These are phyloP conservation scores for Zygnema cylindricum DNA, from an alignment of 139 green algal genomes.

Conservation along the genomic window DNA sequence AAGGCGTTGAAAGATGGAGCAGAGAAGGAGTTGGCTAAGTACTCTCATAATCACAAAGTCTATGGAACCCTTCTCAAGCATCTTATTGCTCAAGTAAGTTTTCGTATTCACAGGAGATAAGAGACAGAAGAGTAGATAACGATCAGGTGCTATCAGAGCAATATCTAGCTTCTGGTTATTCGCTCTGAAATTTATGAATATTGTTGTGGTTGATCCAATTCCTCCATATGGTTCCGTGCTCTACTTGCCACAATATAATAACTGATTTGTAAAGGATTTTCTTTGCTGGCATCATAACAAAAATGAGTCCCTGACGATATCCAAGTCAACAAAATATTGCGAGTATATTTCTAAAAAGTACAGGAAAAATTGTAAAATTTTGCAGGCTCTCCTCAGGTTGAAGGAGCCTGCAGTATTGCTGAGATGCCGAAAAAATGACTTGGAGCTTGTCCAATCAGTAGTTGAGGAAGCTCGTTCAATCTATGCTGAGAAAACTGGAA, in stretches of 20 bases:
- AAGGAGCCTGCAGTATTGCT: constrained; percentile 46
- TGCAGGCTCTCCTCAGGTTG: constrained; percentile 42
- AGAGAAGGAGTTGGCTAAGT: constrained; percentile 68
- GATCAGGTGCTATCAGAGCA: too few species aligned
- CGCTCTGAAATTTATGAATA: too few species aligned
- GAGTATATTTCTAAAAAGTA: not conserved
- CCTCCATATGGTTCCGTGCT: too few species aligned
- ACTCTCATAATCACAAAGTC: constrained; percentile 70
- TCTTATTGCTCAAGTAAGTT: constrained; percentile 84
- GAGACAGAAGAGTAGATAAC: too few species aligned
- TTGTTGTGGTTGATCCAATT: too few species aligned
- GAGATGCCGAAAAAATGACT: constrained; percentile 43
- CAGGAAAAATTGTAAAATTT: not conserved
- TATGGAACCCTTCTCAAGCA: constrained; percentile 88
- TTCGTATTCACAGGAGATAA: too few species aligned
- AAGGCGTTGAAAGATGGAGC: constrained; percentile 73
- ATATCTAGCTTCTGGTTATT: too few species aligned
- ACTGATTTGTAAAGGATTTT: not conserved
- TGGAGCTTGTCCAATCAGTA: constrained; percentile 27
- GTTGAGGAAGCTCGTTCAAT: constrained; percentile 20
- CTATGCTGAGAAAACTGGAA: constrained; percentile 71
- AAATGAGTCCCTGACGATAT: not conserved
- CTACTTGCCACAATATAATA: too few species aligned
- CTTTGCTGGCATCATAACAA: not conserved
- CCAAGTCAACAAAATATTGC: not conserved